These are phyloP conservation scores for Perkinsus olseni DNA, from an alignment of 169 alveolate genomes.

Conservation along the genomic window DNA sequence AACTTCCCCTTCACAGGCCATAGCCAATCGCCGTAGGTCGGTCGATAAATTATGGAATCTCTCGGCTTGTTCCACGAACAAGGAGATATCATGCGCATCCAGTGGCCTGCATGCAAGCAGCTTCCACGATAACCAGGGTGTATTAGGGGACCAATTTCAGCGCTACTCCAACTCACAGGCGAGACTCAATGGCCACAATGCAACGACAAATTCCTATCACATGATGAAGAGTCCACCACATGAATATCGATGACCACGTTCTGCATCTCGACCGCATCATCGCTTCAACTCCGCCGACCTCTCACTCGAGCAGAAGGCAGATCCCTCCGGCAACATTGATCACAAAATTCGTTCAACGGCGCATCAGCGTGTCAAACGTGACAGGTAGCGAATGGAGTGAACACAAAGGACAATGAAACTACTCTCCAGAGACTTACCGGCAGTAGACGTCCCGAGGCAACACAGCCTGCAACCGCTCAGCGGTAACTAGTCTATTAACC, in stretches of 20 bases:
- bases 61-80: not conserved
- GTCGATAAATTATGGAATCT: not conserved
- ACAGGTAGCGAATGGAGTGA: too few relatives aligned
- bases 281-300: too few relatives aligned
- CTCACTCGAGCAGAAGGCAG: not conserved
- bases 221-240: too few relatives aligned
- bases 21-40: not conserved
- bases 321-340: not conserved
- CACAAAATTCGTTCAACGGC: not conserved
- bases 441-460: too few relatives aligned
- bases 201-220: too few relatives aligned
- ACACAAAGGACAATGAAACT: too few relatives aligned
- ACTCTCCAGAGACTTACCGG: not conserved
- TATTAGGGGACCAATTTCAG: not conserved
- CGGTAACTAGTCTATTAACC: too few relatives aligned
- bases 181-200: not conserved
- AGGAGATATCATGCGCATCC: not conserved
- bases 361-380: not conserved
- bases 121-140: not conserved
- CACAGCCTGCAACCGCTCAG: too few relatives aligned
- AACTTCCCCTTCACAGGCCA: not conserved
- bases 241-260: too few relatives aligned
- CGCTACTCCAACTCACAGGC: not conserved
- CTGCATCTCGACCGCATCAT: too few relatives aligned
- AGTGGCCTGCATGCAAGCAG: not conserved